phyloP scores from a whole-genome alignment of 768 basidiomycete genomes.

The Termitomyces sp. region DNA sequence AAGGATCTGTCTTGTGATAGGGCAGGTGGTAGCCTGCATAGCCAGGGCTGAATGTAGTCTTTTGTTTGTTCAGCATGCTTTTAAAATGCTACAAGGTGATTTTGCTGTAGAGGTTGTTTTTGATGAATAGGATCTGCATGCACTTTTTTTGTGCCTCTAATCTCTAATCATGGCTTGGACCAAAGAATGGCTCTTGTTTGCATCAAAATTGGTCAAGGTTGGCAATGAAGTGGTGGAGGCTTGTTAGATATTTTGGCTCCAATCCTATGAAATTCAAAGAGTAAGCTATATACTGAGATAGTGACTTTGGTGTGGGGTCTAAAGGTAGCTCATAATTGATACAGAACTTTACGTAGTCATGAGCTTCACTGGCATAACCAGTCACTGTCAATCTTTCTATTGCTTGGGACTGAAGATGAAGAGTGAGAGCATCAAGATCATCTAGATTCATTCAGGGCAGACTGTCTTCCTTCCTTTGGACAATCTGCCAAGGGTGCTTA shows the following conservation, averaged over 20 bases:
- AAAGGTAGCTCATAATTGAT: no score
- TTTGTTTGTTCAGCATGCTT: not conserved
- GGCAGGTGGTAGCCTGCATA: constrained; percentile 15
- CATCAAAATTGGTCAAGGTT: not conserved
- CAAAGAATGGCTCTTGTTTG: not conserved
- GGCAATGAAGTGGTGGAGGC: no score
- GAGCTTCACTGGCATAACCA: not conserved
- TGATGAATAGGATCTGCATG: not conserved
- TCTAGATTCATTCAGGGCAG: not conserved
- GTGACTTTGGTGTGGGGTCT: no score
- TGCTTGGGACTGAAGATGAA: not conserved
- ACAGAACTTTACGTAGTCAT: not conserved
- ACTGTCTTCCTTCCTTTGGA: not conserved
- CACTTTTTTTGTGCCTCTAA: not conserved
- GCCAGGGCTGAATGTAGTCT: not conserved
- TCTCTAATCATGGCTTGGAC: not conserved
- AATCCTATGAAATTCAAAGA: no score
- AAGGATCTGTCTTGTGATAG: constrained; percentile 24
- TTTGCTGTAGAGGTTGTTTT: not conserved
- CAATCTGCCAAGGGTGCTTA: not conserved
- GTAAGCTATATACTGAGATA: no score
- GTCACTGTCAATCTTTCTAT: not conserved
- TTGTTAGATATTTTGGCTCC: no score
- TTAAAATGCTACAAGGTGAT: not conserved
- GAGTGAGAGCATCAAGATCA: not conserved